A percentile compares a stretch with the other conserved stretches of the same genome.
Conservation (phyloP, 495 filamentous ascomycete genomes). For the Penicillium pancosmium region DNA sequence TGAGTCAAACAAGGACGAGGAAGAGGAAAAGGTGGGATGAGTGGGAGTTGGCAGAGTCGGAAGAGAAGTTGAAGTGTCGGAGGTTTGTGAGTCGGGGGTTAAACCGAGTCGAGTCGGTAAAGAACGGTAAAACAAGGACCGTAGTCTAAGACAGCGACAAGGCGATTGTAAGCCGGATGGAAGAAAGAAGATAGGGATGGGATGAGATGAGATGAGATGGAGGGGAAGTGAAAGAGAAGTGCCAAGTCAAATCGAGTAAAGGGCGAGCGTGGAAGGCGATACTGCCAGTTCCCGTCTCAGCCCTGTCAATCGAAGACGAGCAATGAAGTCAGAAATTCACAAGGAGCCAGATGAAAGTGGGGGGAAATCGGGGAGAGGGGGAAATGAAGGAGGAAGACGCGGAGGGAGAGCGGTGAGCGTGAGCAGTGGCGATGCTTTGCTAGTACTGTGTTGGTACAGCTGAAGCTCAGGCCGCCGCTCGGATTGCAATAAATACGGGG, state of each 20-base stretch:
- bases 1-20: neutral
- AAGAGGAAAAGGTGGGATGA: conserved; percentile 16
- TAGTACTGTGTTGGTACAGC: neutral
- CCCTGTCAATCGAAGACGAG: neutral
- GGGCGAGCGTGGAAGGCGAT: conserved; percentile 3
- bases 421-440: neutral
- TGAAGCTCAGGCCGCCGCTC: neutral
- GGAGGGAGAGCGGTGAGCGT: conserved; percentile 26
- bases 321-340: conserved; percentile 18
- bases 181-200: conserved; percentile 10
- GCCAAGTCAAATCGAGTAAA: conserved; percentile 3
- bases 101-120: conserved; percentile 4
- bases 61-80: conserved; percentile 19
- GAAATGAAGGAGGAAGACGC: conserved; percentile 26
- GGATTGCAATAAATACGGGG: neutral
- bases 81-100: conserved; percentile 13
- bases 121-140: neutral
- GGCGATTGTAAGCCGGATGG: neutral
- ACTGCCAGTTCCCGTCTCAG: conserved; percentile 3
- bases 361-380: conserved; percentile 25
- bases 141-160: conserved; percentile 12
- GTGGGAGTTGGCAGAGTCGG: conserved; percentile 18
- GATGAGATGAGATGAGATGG: neutral
- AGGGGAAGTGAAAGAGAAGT: neutral
- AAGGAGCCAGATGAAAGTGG: conserved; percentile 7